Evolutionary conservation across 768 basidiomycete species (phyloP).

Genomic region (Termitomyces sp.): DNA sequence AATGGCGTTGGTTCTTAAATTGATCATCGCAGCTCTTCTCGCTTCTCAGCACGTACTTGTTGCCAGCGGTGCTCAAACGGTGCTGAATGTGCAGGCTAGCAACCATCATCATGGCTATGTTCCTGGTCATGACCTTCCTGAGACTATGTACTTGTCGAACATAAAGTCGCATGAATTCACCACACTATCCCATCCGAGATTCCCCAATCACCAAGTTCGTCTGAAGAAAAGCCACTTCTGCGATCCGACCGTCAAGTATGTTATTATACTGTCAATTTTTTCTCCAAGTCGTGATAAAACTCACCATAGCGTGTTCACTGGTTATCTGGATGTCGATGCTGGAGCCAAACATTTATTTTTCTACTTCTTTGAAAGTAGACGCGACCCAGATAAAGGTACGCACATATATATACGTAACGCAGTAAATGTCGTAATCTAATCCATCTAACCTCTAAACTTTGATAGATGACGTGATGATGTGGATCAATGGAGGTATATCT

Average conservation of each 20-base stretch:
- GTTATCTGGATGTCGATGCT: conserved; percentile 34
- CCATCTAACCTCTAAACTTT: background rate
- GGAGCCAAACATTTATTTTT: conserved; percentile 65
- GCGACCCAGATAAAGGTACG: conserved; percentile 45
- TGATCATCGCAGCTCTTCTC: background rate
- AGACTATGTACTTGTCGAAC: conserved; percentile 20
- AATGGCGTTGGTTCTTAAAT: background rate
- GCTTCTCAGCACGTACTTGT: background rate
- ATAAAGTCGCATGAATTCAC: conserved; percentile 27
- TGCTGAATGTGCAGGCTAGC: background rate
- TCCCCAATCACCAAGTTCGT: conserved; percentile 48
- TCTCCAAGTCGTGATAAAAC: background rate
- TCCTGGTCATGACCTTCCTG: background rate
- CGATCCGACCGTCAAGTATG: conserved; percentile 57
- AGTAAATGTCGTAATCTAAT: conserved; percentile 15
- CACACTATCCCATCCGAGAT: conserved; percentile 39
- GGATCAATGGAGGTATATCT: conserved; percentile 54
- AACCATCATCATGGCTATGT: background rate
- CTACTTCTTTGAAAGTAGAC: conserved; percentile 71
- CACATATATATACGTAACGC: conserved; percentile 5
- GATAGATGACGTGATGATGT: conserved; percentile 62
- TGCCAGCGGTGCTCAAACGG: conserved; percentile 3
- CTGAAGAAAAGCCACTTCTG: conserved; percentile 59
- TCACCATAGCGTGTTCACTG: conserved; percentile 28
- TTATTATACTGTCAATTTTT: conserved; percentile 1